Evolutionary conservation across 768 basidiomycete species (phyloP).

Genomic region (Kwoniella botswanensis): DNA sequence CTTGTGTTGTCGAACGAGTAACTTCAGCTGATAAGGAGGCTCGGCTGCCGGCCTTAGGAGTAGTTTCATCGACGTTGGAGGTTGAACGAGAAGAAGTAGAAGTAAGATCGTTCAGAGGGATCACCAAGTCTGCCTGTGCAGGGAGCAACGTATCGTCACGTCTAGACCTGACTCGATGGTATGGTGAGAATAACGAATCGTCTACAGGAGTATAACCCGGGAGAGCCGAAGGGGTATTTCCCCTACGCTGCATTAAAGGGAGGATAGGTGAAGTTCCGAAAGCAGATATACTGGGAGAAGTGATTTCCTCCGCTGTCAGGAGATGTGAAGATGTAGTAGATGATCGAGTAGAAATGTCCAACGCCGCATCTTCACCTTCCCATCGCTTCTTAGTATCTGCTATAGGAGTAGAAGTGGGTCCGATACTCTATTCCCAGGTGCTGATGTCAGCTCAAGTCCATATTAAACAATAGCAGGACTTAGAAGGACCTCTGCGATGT

Average conservation of each 20-base stretch:
- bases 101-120: conserved; percentile 19
- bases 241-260: not conserved
- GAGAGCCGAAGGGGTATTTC: not conserved
- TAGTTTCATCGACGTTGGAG: not conserved
- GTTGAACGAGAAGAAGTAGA: not conserved
- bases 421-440: conserved; percentile 17
- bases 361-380: too few relatives aligned
- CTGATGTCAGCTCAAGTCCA: conserved; percentile 16
- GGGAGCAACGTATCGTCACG: conserved; percentile 9
- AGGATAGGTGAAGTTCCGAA: conserved; percentile 2
- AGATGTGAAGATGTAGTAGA: not conserved
- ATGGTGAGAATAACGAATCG: not conserved
- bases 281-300: conserved; percentile 14
- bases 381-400: not conserved
- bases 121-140: conserved; percentile 7
- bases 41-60: not conserved
- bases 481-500: too few relatives aligned
- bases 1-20: too few relatives aligned
- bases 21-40: too few relatives aligned
- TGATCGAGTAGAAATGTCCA: not conserved
- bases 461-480: too few relatives aligned
- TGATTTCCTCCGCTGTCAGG: conserved; percentile 5
- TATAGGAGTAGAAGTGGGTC: conserved; percentile 21
- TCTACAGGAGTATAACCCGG: not conserved
- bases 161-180: not conserved